These are phyloP conservation scores for Ophiostoma ulmi DNA, from an alignment of 2,329 filamentous ascomycete species.

Conservation along the genomic window DNA sequence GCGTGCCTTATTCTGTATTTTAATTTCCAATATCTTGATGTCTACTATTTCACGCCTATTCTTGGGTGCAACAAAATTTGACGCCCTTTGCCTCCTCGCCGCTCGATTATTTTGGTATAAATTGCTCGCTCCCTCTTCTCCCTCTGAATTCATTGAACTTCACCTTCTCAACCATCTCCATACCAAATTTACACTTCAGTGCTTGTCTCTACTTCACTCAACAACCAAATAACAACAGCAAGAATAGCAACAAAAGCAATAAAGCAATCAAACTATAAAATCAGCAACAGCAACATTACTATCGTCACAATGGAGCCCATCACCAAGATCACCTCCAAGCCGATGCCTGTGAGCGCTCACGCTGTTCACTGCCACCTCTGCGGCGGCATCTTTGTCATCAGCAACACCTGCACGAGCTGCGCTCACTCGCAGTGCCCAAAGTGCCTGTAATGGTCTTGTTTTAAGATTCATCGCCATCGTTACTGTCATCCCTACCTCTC, in stretches of 20 bases:
- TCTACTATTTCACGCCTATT: neutral
- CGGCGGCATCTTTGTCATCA: constrained; percentile 53
- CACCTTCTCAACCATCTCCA: too few species aligned
- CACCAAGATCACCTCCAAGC: constrained; percentile 6
- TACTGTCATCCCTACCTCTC: neutral
- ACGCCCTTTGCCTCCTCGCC: neutral
- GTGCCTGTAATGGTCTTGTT: constrained; percentile 35
- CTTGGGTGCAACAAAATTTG: neutral
- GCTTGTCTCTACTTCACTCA: neutral
- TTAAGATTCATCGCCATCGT: neutral
- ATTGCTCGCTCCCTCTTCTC: neutral
- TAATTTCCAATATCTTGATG: constrained; percentile 8
- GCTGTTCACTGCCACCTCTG: constrained; percentile 52
- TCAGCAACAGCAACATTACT: neutral
- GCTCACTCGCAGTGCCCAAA: constrained; percentile 47
- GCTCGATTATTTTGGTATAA: neutral
- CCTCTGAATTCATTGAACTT: neutral
- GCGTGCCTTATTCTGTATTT: neutral
- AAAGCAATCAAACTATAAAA: neutral
- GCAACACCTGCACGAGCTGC: constrained; percentile 48
- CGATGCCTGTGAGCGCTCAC: constrained; percentile 33
- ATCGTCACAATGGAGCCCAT: constrained; percentile 14
- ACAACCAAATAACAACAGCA: too few species aligned
- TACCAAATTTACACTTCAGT: neutral
- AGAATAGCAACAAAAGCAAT: too few species aligned